Evolutionary conservation across 2,329 filamentous ascomycete species (phyloP), one percentile per base, ranked within the genome.

Genomic region (Microcyclospora tardicrescens): DNA sequence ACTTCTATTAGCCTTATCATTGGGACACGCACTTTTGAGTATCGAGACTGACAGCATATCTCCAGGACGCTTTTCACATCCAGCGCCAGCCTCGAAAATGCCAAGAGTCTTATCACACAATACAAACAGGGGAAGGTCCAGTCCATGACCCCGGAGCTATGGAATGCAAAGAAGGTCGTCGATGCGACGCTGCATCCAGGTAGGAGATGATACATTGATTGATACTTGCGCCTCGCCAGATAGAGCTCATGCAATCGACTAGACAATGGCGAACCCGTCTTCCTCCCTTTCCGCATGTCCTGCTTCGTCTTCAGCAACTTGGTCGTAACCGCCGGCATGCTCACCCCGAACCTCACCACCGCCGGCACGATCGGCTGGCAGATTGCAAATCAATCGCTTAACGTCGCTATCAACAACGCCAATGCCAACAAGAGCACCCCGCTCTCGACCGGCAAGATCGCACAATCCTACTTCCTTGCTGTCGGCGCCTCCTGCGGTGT

Each of bases 351-450:
- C 9, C 73, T 96, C 16, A 48, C 82, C 72, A 94, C 81, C 33
- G 73, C 74, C 32, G 91, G 89, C 37, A 95, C 85, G 5, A 71
- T 96, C 29, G 79, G 81, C 49, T 98, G 91, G 91, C 91, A 98
- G 65, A 77, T 95, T 42, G 77, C 83, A 50, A 98, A 98, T 65
- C 91, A 98, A 67, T 95, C 87, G 10, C 79, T 98, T 53, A 98
- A 98, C 61, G 91, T 98, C 19, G 89, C 85, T 50, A 89, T 98
- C 71, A 98, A 98, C 72, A 86, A 78, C 60, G 84, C 89, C 57
- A 98, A 98, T 61, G 85, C 89, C 46, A 98, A 98, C 73, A 98
- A 98, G 63, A 94, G 86, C 30, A 87, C 85, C 2, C 85, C 89
- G 1, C 73, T 96, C 46, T 82, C 83, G 14, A 81, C 77, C 42